A percentile compares a stretch with the other conserved stretches of the same genome.
phyloP scores from a whole-genome alignment of 306 rosid species.

The Citrullus colocynthis region DNA sequence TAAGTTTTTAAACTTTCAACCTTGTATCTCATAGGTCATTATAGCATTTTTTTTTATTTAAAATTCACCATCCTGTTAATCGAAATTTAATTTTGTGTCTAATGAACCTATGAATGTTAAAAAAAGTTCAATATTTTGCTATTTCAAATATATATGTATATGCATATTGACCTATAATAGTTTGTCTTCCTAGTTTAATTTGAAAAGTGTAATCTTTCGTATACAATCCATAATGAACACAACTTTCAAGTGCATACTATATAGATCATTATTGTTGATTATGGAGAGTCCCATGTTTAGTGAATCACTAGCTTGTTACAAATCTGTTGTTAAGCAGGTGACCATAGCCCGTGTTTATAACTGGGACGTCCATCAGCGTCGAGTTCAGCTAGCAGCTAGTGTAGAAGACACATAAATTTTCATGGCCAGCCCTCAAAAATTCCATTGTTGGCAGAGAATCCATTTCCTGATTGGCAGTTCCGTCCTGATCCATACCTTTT shows the following conservation, averaged over 20 bases:
- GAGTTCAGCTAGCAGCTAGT: slow-evolving; percentile 37
- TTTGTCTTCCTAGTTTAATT: background rate
- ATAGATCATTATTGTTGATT: background rate
- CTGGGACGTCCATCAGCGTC: slow-evolving; percentile 89
- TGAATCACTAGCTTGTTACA: background rate
- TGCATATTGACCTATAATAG: background rate
- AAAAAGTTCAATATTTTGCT: background rate
- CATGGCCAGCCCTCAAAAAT: background rate
- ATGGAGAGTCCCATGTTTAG: background rate
- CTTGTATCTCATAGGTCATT: background rate
- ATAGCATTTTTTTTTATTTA: no score
- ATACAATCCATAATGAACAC: background rate
- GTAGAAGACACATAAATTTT: slow-evolving; percentile 25
- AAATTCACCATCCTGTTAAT: background rate
- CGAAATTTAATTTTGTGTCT: background rate
- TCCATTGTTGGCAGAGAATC: slow-evolving; percentile 16
- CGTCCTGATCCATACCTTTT: slow-evolving; percentile 15
- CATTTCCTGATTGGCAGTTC: slow-evolving; percentile 22
- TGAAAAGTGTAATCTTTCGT: background rate
- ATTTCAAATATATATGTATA: background rate
- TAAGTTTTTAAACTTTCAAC: background rate
- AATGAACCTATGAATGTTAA: no score
- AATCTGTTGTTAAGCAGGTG: slow-evolving; percentile 34
- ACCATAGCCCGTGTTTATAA: slow-evolving; percentile 85
- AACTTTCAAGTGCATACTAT: background rate